These are phyloP conservation scores for Lichenothelia convexa DNA, from an alignment of 495 filamentous ascomycete genomes.

Conservation along the genomic window DNA sequence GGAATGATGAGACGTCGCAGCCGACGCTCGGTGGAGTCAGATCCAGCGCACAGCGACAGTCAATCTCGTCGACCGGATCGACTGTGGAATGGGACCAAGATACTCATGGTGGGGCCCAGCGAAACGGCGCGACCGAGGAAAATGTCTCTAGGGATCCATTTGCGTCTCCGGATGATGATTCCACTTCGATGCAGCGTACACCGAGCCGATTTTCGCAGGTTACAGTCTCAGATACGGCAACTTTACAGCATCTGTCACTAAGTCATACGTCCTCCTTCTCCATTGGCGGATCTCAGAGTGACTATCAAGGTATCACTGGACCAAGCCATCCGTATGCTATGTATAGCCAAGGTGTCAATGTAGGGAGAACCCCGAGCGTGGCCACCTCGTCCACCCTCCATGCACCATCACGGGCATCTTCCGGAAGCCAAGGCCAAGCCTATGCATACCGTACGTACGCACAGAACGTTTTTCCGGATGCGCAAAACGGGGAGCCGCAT, in stretches of 20 bases:
- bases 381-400: conserved; percentile 13
- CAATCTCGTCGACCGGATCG: not conserved
- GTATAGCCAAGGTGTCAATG: conserved; percentile 20
- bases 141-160: not conserved
- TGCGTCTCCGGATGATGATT: not conserved
- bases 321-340: conserved; percentile 25
- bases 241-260: not conserved
- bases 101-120: not conserved
- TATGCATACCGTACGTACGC: conserved; percentile 78
- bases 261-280: conserved; percentile 10
- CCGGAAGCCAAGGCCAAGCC: conserved; percentile 33
- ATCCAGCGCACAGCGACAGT: not conserved
- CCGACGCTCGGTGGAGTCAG: not conserved
- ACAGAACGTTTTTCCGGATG: conserved; percentile 44
- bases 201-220: not conserved
- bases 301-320: conserved; percentile 10
- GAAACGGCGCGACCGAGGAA: not conserved
- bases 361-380: conserved; percentile 16
- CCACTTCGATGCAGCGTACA: not conserved
- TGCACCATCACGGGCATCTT: not conserved
- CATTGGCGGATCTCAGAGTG: conserved; percentile 16
- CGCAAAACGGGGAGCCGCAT: conserved; percentile 14
- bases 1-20: not conserved
- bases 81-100: not conserved
- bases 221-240: not conserved